Evolutionary conservation across 2,329 filamentous ascomycete species (phyloP).

Genomic region (Alternaria sp.): DNA sequence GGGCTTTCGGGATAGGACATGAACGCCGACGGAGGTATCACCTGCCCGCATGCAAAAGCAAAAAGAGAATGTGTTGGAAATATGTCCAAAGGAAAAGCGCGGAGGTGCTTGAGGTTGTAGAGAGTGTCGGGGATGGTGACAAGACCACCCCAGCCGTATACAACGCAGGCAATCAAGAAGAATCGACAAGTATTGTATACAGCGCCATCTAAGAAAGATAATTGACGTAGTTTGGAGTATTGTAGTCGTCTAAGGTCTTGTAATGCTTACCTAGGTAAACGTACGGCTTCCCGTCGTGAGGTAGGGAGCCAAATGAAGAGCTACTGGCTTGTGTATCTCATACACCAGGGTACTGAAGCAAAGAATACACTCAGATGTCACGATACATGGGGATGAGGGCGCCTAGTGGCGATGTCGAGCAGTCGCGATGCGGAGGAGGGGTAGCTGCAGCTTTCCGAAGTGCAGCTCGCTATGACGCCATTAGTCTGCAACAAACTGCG

Average conservation of each 20-base stretch:
- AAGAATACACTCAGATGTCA: neutral
- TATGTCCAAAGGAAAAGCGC: neutral
- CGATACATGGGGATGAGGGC: constrained; percentile 1
- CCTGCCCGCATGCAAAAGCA: neutral
- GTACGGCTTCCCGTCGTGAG: neutral
- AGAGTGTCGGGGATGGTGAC: neutral
- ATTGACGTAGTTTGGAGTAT: neutral
- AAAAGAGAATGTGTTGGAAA: constrained; percentile 1
- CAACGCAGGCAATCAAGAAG: neutral
- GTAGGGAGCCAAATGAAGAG: neutral
- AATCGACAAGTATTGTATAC: neutral
- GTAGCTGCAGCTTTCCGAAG: constrained; percentile 24
- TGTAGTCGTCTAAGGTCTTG: neutral
- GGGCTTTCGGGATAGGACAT: neutral
- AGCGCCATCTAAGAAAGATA: neutral
- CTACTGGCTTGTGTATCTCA: neutral
- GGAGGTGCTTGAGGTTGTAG: neutral
- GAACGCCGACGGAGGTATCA: neutral
- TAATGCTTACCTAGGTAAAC: neutral
- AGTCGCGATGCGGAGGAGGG: constrained; percentile 32
- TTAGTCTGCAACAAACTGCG: constrained; percentile 15
- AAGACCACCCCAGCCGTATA: neutral
- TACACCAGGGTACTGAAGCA: neutral
- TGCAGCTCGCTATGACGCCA: constrained; percentile 21
- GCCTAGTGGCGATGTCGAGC: constrained; percentile 20